Conservation (phyloP, 148 eudicot species). For the Chenopodium formosanum region DNA sequence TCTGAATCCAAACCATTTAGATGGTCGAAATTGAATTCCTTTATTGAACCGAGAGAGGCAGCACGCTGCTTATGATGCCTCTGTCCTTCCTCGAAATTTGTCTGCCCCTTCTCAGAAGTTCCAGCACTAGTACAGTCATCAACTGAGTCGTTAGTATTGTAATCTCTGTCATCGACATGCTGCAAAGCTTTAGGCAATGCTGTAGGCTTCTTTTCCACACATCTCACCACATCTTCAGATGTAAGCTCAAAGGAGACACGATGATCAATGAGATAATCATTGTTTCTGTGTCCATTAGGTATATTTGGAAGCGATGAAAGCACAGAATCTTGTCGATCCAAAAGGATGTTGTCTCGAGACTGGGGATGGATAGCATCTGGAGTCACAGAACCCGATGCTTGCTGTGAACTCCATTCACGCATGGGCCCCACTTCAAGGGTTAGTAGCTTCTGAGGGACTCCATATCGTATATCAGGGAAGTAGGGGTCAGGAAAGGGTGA, state of each 20-base stretch:
- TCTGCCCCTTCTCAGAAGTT: conserved; percentile 31
- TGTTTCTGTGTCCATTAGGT: conserved; percentile 37
- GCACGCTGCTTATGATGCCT: conserved; percentile 63
- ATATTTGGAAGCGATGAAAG: conserved; percentile 42
- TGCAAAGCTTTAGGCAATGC: conserved; percentile 41
- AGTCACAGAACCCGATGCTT: conserved; percentile 69
- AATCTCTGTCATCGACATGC: conserved; percentile 25
- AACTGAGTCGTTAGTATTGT: conserved; percentile 23
- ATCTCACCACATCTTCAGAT: conserved; percentile 74
- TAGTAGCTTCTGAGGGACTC: conserved; percentile 56
- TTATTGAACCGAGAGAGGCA: conserved; percentile 66
- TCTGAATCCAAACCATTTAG: conserved; percentile 51
- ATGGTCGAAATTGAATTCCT: conserved; percentile 85
- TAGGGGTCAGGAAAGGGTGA: conserved; percentile 76
- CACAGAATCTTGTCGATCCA: conserved; percentile 54
- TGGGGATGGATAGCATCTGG: conserved; percentile 55
- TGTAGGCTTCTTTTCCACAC: conserved; percentile 68
- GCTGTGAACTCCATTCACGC: conserved; percentile 64
- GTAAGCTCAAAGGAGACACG: conserved; percentile 86
- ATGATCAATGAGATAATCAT: conserved; percentile 46
- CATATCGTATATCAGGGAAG: conserved; percentile 48
- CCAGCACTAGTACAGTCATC: conserved; percentile 28
- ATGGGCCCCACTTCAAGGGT: conserved; percentile 46
- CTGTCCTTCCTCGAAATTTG: conserved; percentile 46
- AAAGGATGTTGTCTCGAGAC: conserved; percentile 38